Evolutionary conservation across 345 rosid species (phyloP).

Genomic region (Pseudoturritis turrita): DNA sequence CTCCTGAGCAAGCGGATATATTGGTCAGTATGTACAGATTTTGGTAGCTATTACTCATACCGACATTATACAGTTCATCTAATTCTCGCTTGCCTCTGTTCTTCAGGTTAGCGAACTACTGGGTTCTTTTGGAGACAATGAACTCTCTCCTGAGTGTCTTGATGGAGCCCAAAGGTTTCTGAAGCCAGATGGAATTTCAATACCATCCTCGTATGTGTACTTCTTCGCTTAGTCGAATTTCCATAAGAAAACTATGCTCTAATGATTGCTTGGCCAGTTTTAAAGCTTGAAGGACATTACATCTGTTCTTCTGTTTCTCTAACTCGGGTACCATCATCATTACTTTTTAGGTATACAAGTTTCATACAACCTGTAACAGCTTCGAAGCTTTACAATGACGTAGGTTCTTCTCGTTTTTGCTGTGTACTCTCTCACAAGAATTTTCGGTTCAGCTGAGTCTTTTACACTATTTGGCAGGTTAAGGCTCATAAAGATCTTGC

Average conservation of each 20-base stretch:
- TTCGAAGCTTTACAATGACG: slow-evolving; percentile 85
- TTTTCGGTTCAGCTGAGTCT: neutral
- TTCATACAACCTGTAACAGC: slow-evolving; percentile 93
- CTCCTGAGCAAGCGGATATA: slow-evolving; percentile 94
- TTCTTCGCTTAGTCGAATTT: neutral
- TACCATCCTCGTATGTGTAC: slow-evolving; percentile 86
- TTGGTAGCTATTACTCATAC: neutral
- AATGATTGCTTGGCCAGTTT: neutral
- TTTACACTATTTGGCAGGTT: slow-evolving; percentile 48
- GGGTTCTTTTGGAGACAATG: slow-evolving; percentile 99
- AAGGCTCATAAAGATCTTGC: slow-evolving; percentile 84
- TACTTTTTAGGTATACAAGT: slow-evolving; percentile 76
- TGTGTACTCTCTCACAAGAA: neutral
- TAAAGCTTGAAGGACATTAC: neutral
- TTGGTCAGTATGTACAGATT: slow-evolving; percentile 44
- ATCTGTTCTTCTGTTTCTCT: slow-evolving; percentile 7
- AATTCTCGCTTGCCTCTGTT: slow-evolving; percentile 25
- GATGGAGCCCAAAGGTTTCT: slow-evolving; percentile 98
- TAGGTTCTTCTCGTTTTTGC: slow-evolving; percentile 30
- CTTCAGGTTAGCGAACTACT: slow-evolving; percentile 86
- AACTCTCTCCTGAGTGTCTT: slow-evolving; percentile 97
- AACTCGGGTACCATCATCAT: neutral
- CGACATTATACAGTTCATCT: neutral
- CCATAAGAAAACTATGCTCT: neutral
- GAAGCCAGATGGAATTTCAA: slow-evolving; percentile 91